Evolutionary conservation across 495 filamentous ascomycete species (phyloP).

Genomic region (Aspergillus nidulans): DNA sequence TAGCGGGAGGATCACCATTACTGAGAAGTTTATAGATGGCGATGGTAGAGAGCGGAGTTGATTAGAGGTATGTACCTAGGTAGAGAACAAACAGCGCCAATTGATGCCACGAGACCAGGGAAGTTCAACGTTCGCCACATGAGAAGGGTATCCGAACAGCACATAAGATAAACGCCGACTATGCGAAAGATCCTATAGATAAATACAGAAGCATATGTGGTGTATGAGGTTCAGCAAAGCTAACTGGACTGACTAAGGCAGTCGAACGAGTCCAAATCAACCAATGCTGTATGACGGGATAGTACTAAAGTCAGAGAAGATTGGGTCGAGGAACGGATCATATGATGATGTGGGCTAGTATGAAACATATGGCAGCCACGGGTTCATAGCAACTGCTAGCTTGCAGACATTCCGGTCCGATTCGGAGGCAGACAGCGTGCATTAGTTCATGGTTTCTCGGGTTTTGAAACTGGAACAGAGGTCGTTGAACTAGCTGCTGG

Average conservation of each 20-base stretch:
- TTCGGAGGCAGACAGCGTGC: background rate
- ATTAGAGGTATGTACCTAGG: constrained; percentile 10
- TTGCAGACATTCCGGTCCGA: background rate
- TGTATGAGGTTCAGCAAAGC: background rate
- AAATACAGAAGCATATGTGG: constrained; percentile 4
- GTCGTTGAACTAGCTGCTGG: background rate
- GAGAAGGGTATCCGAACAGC: constrained; percentile 18
- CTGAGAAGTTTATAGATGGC: background rate
- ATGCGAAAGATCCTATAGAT: constrained; percentile 10
- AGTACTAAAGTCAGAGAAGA: background rate
- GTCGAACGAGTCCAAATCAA: background rate
- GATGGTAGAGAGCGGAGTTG: constrained; percentile 7
- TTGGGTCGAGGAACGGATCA: background rate
- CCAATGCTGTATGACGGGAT: background rate
- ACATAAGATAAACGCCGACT: background rate
- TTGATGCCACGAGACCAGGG: background rate
- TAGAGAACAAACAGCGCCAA: background rate
- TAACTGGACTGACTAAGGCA: background rate
- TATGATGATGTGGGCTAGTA: background rate
- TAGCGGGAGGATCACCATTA: background rate
- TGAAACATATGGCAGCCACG: background rate
- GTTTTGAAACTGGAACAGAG: background rate
- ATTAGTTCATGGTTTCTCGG: constrained; percentile 7
- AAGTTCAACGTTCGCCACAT: background rate
- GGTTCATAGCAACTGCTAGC: background rate